phyloP scores from a whole-genome alignment of 2,329 filamentous ascomycete species.

The Aspergillus sp. region DNA sequence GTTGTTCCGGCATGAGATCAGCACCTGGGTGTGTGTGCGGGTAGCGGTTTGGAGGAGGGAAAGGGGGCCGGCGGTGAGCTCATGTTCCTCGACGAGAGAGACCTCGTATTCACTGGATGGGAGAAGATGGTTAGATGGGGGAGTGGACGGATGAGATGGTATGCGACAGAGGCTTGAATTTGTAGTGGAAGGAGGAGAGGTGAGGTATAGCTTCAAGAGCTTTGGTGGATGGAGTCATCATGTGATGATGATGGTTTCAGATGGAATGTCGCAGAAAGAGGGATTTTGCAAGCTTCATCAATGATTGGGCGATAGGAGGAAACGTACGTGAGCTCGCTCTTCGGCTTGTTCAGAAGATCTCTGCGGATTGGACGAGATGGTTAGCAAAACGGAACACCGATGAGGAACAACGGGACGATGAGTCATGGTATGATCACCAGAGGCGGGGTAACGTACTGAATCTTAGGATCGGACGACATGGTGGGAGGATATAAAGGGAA shows the following conservation, averaged over 20 bases:
- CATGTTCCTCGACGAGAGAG: constrained; percentile 73
- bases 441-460: constrained; percentile 56
- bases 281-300: not conserved
- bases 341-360: constrained; percentile 84
- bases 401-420: constrained; percentile 15
- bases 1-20: constrained; percentile 98
- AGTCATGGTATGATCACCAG: constrained; percentile 13
- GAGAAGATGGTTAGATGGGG: constrained; percentile 19
- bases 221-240: constrained; percentile 3
- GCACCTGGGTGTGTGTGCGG: constrained; percentile 87
- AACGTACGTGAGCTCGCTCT: constrained; percentile 84
- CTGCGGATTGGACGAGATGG: constrained; percentile 49
- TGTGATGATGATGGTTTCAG: constrained; percentile 1
- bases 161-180: constrained; percentile 14
- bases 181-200: constrained; percentile 4
- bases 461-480: constrained; percentile 66
- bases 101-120: constrained; percentile 81
- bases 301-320: constrained; percentile 2
- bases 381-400: constrained; percentile 6
- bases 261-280: constrained; percentile 7
- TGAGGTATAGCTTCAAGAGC: not conserved
- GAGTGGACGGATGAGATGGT: constrained; percentile 14
- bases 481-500: constrained; percentile 25
- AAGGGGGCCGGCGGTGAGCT: constrained; percentile 75
- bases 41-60: constrained; percentile 97